These are phyloP conservation scores for Tolypocladium tundrense DNA, from an alignment of 2,329 filamentous ascomycete genomes.

Conservation along the genomic window DNA sequence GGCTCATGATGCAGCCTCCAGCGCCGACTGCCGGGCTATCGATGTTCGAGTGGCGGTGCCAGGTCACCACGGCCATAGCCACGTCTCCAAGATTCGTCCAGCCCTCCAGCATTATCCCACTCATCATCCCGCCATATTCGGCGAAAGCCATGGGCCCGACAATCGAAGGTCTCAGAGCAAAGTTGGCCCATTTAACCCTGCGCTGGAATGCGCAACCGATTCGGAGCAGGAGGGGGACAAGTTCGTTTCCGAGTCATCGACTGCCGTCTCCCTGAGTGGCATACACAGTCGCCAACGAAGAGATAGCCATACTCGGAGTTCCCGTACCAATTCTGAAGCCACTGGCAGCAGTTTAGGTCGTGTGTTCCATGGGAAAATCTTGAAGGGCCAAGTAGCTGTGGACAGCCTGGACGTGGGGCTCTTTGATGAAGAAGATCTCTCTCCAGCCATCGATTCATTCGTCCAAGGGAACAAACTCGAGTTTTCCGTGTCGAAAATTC, in stretches of 20 bases:
- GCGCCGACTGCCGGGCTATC: background rate
- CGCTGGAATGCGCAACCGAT: background rate
- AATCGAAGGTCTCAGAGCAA: conserved; percentile 8
- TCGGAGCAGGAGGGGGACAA: background rate
- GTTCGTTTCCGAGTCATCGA: conserved; percentile 5
- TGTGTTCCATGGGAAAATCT: background rate
- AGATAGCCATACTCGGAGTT: background rate
- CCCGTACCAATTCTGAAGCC: background rate
- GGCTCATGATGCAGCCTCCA: background rate
- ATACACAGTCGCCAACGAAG: background rate
- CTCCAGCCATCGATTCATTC: background rate
- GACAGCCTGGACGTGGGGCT: background rate
- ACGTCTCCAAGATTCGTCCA: conserved; percentile 15
- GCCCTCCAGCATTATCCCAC: conserved; percentile 8
- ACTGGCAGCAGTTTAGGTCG: background rate
- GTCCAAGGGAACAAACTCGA: background rate
- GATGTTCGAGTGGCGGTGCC: conserved; percentile 1
- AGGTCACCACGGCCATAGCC: conserved; percentile 10
- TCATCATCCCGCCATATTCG: conserved; percentile 1
- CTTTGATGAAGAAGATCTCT: background rate
- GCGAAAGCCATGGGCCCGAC: conserved; percentile 1
- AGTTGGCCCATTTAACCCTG: conserved; percentile 7
- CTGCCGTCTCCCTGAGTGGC: background rate
- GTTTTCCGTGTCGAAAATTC: conserved; percentile 3
- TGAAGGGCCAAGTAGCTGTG: background rate